Percentiles rank a stretch among this genome's conserved stretches.
Conservation (phyloP, 352 stramenopile genomes). For the Pythium vanterpoolii region DNA sequence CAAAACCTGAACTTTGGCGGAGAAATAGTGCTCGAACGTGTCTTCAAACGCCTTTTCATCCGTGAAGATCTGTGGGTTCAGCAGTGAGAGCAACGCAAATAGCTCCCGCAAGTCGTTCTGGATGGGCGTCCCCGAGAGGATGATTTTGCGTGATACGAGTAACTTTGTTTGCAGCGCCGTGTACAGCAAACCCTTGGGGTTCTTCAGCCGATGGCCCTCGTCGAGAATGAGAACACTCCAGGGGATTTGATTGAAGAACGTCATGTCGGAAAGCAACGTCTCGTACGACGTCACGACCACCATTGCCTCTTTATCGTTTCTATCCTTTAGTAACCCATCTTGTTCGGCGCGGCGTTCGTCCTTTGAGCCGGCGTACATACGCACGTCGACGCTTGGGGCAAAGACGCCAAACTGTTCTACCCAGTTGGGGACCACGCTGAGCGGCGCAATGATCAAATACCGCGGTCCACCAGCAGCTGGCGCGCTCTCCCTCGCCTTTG, state of each 20-base stretch:
- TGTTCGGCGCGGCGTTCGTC: conserved; percentile 39
- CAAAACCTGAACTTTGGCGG: conserved; percentile 56
- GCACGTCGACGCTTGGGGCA: conserved; percentile 47
- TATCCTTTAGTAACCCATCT: background rate
- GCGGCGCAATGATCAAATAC: conserved; percentile 62
- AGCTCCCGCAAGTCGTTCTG: conserved; percentile 87
- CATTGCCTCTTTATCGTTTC: conserved; percentile 8
- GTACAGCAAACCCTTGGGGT: conserved; percentile 57
- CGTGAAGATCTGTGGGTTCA: conserved; percentile 86
- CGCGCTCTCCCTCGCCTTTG: background rate
- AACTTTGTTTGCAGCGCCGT: conserved; percentile 40
- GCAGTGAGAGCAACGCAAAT: conserved; percentile 67
- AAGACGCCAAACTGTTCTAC: conserved; percentile 77
- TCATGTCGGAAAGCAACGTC: conserved; percentile 55
- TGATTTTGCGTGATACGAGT: conserved; percentile 39
- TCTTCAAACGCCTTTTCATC: conserved; percentile 47
- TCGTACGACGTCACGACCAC: conserved; percentile 78
- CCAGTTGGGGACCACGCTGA: conserved; percentile 85
- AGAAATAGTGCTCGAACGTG: conserved; percentile 61
- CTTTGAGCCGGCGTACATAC: conserved; percentile 57
- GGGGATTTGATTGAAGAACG: conserved; percentile 44
- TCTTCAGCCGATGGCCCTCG: conserved; percentile 90
- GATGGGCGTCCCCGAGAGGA: conserved; percentile 85
- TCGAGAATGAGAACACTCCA: conserved; percentile 80
- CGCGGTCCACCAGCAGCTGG: conserved; percentile 7